Base-by-base conservation (phyloP, 192 early-diverging fungal genomes). In the Gonapodya sp. region DNA sequence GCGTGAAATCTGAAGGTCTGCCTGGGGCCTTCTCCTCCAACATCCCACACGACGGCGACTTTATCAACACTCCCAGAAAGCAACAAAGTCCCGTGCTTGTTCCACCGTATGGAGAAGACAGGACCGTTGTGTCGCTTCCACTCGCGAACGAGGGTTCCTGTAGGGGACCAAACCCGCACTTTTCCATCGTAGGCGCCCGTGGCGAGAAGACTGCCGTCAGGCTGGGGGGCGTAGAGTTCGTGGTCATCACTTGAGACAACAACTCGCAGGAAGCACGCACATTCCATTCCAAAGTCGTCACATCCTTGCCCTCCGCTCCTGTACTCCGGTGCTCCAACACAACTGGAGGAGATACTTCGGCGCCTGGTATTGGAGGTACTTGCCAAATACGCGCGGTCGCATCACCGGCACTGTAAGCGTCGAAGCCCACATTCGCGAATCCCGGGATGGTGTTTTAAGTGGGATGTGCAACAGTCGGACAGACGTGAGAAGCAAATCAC, bases 381-480 rank as follows among this genome's bases (percentile, higher is more conserved):
- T 91, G 90, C 97, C 96, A 98, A 64, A 98, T 87, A 36, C 95
- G 87, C 35, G 93, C 91, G 0, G 92, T 95, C 14, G 93, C 95
- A 86, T 98, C 97, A 30, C 91, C 92, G 33, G 93, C 91, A 0
- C 90, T 91, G 81, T 72, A 30, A 24, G 64, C n/a, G n/a, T n/a
- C n/a, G n/a, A n/a, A n/a, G n/a, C n/a, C n/a, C n/a, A n/a, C n/a
- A n/a, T n/a, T n/a, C n/a, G n/a, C n/a, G n/a, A n/a, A n/a, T n/a
- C n/a, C n/a, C n/a, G n/a, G n/a, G n/a, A n/a, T n/a, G n/a, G n/a
- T n/a, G n/a, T n/a, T n/a, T n/a, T n/a, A n/a, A n/a, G n/a, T n/a
- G n/a, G n/a, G n/a, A n/a, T n/a, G n/a, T n/a, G n/a, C n/a, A n/a
- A n/a, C n/a, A n/a, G n/a, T n/a, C n/a, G n/a, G n/a, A n/a, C n/a